Conservation (phyloP, 2,329 filamentous ascomycete genomes). For the Dendryphion nanum region DNA sequence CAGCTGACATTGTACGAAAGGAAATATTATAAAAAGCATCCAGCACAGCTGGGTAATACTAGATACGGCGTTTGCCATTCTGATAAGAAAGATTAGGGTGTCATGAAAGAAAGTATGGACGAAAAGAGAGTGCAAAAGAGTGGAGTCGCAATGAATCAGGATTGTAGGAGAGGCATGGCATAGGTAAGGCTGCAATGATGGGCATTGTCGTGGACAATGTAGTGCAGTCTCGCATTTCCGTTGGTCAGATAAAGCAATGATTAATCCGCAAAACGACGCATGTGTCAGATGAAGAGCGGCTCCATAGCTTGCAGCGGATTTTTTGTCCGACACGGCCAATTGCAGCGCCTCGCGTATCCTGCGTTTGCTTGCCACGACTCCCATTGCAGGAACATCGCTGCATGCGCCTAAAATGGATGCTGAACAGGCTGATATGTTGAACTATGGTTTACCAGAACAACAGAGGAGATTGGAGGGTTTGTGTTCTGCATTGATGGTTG, state of each 20-base stretch:
- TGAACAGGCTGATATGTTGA: neutral
- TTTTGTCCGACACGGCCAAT: no score
- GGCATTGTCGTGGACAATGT: no score
- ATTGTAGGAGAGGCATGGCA: no score
- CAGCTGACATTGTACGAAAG: conserved; percentile 9
- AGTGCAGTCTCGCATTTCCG: conserved; percentile 6
- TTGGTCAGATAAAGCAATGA: no score
- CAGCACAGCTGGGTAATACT: conserved; percentile 18
- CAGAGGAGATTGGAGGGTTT: conserved; percentile 3
- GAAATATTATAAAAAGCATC: conserved; percentile 12
- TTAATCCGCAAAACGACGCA: conserved; percentile 5
- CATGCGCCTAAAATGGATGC: no score
- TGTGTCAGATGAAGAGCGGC: conserved; percentile 12
- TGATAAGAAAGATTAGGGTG: conserved; percentile 7
- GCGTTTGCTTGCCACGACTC: no score
- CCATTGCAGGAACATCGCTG: no score
- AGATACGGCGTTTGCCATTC: conserved; percentile 9
- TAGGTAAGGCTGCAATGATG: no score
- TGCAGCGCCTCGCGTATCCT: no score
- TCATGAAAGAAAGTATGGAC: conserved; percentile 5
- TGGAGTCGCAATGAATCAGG: no score
- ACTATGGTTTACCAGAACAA: neutral
- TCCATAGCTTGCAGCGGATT: no score
- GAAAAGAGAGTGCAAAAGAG: conserved; percentile 6
- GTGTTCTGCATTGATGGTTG: conserved; percentile 11